Conservation (phyloP, 805 yeast species). For the Clavispora carvajalis region DNA sequence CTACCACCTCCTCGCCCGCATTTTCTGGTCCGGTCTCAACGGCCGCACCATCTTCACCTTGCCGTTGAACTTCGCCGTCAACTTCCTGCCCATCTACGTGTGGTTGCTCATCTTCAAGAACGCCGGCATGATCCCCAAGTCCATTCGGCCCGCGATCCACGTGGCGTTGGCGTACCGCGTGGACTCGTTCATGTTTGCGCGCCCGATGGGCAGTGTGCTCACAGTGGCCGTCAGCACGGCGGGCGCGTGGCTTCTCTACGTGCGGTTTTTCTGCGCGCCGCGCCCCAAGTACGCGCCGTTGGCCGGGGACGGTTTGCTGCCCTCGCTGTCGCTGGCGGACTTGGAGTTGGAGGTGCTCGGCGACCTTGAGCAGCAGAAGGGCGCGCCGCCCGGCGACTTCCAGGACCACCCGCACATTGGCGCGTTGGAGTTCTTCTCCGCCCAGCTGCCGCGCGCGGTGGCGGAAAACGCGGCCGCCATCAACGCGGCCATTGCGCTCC, state of each 20-base stretch:
- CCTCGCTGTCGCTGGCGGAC: background rate
- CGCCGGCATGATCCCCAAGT: constrained; percentile 52
- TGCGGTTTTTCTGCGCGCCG: constrained; percentile 9
- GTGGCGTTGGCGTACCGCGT: constrained; percentile 40
- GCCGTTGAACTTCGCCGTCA: constrained; percentile 40
- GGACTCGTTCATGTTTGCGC: constrained; percentile 39
- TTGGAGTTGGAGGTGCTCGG: constrained; percentile 1
- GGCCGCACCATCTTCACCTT: constrained; percentile 34
- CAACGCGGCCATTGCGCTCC: constrained; percentile 1
- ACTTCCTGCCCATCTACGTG: constrained; percentile 47
- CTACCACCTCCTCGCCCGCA: constrained; percentile 9
- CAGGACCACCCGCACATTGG: constrained; percentile 7
- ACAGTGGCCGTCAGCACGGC: background rate
- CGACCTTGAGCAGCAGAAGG: background rate
- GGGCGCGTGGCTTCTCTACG: constrained; percentile 9
- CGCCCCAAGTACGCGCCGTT: background rate
- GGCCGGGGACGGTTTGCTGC: no score
- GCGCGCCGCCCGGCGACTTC: constrained; percentile 8
- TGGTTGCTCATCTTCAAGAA: constrained; percentile 57
- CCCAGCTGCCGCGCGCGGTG: constrained; percentile 2
- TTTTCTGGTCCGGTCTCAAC: constrained; percentile 29
- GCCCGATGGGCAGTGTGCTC: constrained; percentile 4
- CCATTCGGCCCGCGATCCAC: constrained; percentile 49
- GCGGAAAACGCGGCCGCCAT: constrained; percentile 3
- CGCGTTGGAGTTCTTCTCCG: constrained; percentile 4